Conservation (phyloP, 202 grass and related monocot species). For the Musa balbisiana region DNA sequence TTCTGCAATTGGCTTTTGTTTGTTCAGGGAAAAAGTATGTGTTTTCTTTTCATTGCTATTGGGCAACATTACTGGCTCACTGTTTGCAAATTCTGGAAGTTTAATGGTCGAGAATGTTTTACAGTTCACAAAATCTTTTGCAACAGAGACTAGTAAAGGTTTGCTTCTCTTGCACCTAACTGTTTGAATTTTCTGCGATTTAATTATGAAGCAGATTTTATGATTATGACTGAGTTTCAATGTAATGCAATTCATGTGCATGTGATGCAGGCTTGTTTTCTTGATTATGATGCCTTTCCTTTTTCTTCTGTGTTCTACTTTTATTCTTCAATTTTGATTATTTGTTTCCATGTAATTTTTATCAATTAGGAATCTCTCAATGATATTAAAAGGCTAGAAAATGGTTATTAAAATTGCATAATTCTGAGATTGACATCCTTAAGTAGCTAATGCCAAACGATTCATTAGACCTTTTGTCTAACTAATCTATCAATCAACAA, state of each 20-base stretch:
- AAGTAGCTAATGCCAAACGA: not conserved
- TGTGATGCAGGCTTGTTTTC: not conserved
- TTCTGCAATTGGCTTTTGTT: slow-evolving; percentile 11
- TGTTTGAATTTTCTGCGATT: not conserved
- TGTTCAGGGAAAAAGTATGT: slow-evolving; percentile 54
- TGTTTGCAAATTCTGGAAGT: slow-evolving; percentile 23
- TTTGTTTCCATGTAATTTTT: not conserved
- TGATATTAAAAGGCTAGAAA: not conserved
- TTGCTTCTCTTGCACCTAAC: not conserved
- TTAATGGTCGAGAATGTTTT: slow-evolving; percentile 34
- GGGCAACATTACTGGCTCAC: slow-evolving; percentile 32
- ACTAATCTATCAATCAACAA: not conserved
- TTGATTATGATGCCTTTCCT: not conserved
- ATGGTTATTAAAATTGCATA: not conserved
- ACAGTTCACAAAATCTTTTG: slow-evolving; percentile 31
- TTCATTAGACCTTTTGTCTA: not conserved
- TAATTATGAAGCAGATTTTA: not conserved
- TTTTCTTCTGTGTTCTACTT: not conserved
- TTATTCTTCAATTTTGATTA: not conserved
- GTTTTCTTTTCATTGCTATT: slow-evolving; percentile 58
- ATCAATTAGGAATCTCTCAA: not conserved
- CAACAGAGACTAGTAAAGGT: slow-evolving; percentile 36
- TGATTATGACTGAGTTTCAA: not conserved
- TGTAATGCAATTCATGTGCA: not conserved
- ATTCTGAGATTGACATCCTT: not conserved